Conservation (phyloP, 371 early-diverging fungal species). For the Mucor sp. region DNA sequence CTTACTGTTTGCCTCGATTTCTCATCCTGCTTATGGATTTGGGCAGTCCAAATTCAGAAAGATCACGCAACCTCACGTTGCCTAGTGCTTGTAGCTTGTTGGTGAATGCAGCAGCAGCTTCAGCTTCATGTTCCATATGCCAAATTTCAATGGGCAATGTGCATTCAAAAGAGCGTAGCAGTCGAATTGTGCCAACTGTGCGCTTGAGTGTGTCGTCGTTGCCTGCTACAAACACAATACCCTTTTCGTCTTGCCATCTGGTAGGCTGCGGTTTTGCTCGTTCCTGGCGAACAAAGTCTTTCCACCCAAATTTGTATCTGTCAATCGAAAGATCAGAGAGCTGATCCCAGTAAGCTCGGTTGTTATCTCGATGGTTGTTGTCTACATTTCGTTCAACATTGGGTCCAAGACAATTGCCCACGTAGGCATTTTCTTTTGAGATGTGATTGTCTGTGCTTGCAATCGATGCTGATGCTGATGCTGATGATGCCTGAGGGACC, state of each 20-base stretch:
- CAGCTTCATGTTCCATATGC: slow-evolving; percentile 36
- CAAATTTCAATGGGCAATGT: slow-evolving; percentile 38
- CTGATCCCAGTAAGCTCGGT: slow-evolving; percentile 5
- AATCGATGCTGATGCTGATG: not conserved
- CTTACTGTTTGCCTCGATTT: slow-evolving; percentile 37
- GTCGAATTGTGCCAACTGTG: slow-evolving; percentile 26
- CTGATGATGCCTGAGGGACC: not conserved
- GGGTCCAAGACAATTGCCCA: not conserved
- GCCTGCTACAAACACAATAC: slow-evolving; percentile 43
- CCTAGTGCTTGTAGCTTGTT: not conserved
- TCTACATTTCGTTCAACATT: slow-evolving; percentile 20
- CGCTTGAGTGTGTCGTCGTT: slow-evolving; percentile 42
- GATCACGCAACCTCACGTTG: slow-evolving; percentile 23
- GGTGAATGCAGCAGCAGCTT: slow-evolving; percentile 3
- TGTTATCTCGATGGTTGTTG: slow-evolving; percentile 9
- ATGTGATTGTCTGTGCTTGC: not conserved
- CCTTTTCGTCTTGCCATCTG: slow-evolving; percentile 11
- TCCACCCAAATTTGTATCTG: slow-evolving; percentile 6
- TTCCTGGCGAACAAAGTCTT: slow-evolving; percentile 15
- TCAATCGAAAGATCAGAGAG: slow-evolving; percentile 7
- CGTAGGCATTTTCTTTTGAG: not conserved
- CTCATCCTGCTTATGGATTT: slow-evolving; percentile 24
- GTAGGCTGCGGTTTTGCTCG: not conserved
- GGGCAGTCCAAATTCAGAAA: slow-evolving; percentile 22
- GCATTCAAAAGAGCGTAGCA: slow-evolving; percentile 26